Base-by-base conservation (phyloP, 345 rosid species). In the Geranium rotundifolium region DNA sequence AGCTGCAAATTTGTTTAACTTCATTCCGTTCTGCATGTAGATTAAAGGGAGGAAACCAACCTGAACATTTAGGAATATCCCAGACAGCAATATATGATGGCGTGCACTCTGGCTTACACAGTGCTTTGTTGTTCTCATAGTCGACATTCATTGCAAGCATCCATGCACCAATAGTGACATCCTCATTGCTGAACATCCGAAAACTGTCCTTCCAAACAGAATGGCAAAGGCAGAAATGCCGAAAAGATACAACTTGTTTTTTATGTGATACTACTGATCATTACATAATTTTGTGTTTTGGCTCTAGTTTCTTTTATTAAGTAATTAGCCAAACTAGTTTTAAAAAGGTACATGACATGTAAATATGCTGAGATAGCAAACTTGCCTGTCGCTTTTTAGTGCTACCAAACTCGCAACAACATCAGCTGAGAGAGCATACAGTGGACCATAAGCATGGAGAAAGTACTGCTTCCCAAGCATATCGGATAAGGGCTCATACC, bases 41-140 rank as follows among this genome's bases (percentile, higher is more conserved):
- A 15, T 54, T 17, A 29, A 57, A 29, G 14, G 54, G 65, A 60
- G 69, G 65, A 41, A 56, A 73, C 82, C 7, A 71, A 91, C 98
- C 96, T 79, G 98, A 91, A 77, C 98, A 91, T 69, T 75, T 89
- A 13, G 98, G 98, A 67, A 91, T 84, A 76, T 89, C 96, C 98
- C 95, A 89, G 59, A 91, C 86, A 23, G 92, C 95, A 77, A 89
- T 67, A 30, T 90, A 84, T 64, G 84, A 41, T 27, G 84, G 72
- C 0, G 87, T 77, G 76, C 98, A 91, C 20, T 81, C 89, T 64
- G 86, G 74, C 73, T 68, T 70, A 76, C 95, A 89, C 19, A 89
- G 81, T 60, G 76, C 83, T 57, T 74, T 71, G 64, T 78, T 77
- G 67, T 91, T 75, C 82, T 91, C 98, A 18, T 91, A 96, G 60